These are phyloP conservation scores for Luvunga scandens DNA, from an alignment of 345 rosid species.

Conservation along the genomic window DNA sequence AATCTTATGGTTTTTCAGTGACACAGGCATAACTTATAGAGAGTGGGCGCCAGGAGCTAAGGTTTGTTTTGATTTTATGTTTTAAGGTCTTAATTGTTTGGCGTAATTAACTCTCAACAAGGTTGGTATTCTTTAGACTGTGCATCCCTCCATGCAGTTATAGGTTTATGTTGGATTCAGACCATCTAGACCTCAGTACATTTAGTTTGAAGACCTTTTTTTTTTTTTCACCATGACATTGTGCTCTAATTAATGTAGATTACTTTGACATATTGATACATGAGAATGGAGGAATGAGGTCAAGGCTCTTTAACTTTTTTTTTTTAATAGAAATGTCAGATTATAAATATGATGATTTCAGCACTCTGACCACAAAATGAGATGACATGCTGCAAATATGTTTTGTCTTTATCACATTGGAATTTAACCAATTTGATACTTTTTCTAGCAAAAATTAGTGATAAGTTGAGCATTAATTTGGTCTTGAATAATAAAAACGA, in stretches of 20 bases:
- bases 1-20: constrained; percentile 52
- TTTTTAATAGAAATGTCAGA: not conserved
- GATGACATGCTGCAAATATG: not conserved
- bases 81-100: constrained; percentile 3
- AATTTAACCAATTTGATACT: not conserved
- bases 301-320: not conserved
- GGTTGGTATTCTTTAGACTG: not conserved
- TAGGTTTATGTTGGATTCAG: not conserved
- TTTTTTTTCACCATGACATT: not conserved
- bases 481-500: not conserved
- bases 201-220: not conserved
- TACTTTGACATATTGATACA: not conserved
- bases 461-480: not conserved
- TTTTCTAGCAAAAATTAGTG: not conserved
- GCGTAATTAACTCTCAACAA: not conserved
- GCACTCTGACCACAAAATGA: not conserved
- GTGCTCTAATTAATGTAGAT: not conserved
- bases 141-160: not conserved
- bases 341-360: not conserved
- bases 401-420: not conserved
- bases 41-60: constrained; percentile 99
- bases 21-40: constrained; percentile 81
- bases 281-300: not conserved
- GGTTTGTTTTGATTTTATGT: constrained; percentile 46
- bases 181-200: not conserved